A percentile compares a stretch with the other conserved stretches of the same genome.
These are phyloP conservation scores for Effrenium voratum DNA, from an alignment of 73 alveolate species.

Conservation along the genomic window DNA sequence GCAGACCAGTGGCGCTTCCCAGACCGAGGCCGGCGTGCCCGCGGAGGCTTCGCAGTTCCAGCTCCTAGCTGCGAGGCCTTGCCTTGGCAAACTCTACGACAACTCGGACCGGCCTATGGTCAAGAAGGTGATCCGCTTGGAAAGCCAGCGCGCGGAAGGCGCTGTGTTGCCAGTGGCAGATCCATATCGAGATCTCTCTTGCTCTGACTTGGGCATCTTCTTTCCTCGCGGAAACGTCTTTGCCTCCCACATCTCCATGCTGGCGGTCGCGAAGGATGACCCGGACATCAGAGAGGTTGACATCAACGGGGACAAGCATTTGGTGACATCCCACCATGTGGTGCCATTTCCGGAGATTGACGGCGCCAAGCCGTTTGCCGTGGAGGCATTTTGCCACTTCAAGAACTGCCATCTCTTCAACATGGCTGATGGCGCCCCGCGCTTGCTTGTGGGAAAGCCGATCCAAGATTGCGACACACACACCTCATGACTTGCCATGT, in stretches of 20 bases:
- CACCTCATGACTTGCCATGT: not conserved
- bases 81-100: not conserved
- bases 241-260: not conserved
- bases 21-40: no score
- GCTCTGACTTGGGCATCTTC: not conserved
- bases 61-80: not conserved
- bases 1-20: no score
- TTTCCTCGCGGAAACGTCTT: not conserved
- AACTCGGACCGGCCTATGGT: not conserved
- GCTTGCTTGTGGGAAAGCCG: not conserved
- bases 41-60: no score
- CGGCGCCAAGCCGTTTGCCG: not conserved
- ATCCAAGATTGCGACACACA: not conserved
- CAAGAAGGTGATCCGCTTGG: not conserved
- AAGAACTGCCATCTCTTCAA: not conserved
- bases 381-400: not conserved
- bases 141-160: not conserved
- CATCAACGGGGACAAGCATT: not conserved
- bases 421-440: not conserved
- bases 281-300: not conserved
- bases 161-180: not conserved
- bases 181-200: not conserved
- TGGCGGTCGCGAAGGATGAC: not conserved
- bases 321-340: not conserved
- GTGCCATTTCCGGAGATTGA: not conserved